Conservation (phyloP, 176 grass and related monocot genomes). For the Juncus effusus region DNA sequence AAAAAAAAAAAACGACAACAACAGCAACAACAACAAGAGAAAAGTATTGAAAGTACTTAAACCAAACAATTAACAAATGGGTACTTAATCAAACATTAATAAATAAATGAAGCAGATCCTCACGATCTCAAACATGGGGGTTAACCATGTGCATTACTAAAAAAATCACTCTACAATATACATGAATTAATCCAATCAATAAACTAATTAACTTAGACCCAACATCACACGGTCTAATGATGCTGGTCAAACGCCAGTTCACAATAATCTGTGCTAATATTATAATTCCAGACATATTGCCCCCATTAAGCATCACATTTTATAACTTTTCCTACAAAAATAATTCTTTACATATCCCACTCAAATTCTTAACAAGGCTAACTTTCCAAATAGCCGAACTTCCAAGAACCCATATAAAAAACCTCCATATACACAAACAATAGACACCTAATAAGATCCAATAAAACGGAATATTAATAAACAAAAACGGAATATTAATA, state of each 20-base stretch:
- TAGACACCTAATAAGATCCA: conserved; percentile 20
- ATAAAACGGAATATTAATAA: background rate
- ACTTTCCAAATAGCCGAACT: no score
- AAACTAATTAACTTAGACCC: conserved; percentile 4
- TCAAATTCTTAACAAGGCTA: no score
- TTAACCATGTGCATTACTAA: conserved; percentile 23
- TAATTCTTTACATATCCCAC: no score
- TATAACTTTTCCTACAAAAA: no score
- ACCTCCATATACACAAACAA: background rate
- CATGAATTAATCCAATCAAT: conserved; percentile 2
- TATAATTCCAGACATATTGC: no score
- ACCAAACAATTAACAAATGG: background rate
- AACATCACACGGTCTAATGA: conserved; percentile 3
- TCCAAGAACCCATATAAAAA: conserved; percentile 1
- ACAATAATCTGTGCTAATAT: background rate
- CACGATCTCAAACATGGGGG: conserved; percentile 15
- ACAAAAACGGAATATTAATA: conserved; percentile 7
- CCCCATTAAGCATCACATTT: no score
- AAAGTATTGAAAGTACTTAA: no score
- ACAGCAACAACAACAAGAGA: no score
- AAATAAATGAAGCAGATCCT: conserved; percentile 21
- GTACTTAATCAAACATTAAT: background rate
- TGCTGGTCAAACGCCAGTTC: conserved; percentile 11
- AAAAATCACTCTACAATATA: background rate
- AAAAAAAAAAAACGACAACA: no score